phyloP scores from a whole-genome alignment of 2,329 filamentous ascomycete species.

The Fusarium sp. region DNA sequence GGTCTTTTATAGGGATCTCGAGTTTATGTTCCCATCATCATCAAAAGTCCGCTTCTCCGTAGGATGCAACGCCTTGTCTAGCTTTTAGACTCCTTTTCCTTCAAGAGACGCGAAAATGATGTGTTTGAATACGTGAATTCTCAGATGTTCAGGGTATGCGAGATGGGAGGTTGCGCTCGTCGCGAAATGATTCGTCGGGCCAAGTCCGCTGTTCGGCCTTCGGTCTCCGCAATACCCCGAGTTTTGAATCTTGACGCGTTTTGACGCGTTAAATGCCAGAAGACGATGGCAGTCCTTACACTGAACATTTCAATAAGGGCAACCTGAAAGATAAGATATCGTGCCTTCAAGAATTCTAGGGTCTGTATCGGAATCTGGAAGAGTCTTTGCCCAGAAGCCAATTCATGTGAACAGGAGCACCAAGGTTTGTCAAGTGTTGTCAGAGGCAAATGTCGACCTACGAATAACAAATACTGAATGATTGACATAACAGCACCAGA shows the following conservation, averaged over 20 bases:
- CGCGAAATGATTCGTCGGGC: neutral
- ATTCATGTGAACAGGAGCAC: too few species aligned
- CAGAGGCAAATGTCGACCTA: too few species aligned
- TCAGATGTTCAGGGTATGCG: rapidly evolving
- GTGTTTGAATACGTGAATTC: rapidly evolving
- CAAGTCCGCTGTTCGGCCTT: neutral
- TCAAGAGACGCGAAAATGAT: neutral
- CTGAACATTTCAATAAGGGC: rapidly evolving
- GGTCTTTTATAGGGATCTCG: too few species aligned
- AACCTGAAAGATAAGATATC: too few species aligned
- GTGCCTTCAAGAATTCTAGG: too few species aligned
- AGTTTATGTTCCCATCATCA: too few species aligned
- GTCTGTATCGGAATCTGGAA: too few species aligned
- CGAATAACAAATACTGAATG: too few species aligned
- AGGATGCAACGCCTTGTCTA: neutral
- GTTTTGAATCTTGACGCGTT: neutral
- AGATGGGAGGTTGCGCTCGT: neutral
- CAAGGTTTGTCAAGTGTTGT: too few species aligned
- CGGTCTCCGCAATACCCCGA: neutral
- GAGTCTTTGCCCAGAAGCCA: too few species aligned
- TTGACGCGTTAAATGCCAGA: neutral
- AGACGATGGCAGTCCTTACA: rapidly evolving
- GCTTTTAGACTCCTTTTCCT: neutral
- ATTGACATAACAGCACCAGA: too few species aligned
- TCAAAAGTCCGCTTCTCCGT: neutral